phyloP scores from a whole-genome alignment of 2,329 filamentous ascomycete species.

The Sporothrix luriei region DNA sequence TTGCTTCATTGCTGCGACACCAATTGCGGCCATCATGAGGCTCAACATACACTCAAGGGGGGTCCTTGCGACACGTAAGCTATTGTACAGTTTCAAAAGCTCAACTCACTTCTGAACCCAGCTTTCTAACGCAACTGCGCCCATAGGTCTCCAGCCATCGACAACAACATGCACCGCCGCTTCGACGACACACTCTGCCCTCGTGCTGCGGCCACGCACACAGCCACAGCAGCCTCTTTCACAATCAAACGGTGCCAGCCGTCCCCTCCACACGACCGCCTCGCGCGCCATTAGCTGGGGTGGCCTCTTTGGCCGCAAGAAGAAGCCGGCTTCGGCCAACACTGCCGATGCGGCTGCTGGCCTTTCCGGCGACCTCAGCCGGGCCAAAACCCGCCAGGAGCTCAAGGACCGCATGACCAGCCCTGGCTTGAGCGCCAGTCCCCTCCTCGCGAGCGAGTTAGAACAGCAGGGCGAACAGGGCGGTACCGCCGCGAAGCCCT shows the following conservation, averaged over 20 bases:
- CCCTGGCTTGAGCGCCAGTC: conserved; percentile 53
- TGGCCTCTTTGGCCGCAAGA: conserved; percentile 38
- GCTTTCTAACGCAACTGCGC: conserved; percentile 1
- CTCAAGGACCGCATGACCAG: conserved; percentile 51
- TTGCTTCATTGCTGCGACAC: conserved; percentile 17
- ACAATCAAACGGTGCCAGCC: not conserved
- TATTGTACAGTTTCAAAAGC: not conserved
- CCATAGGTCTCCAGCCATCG: conserved; percentile 26
- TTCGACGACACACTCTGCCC: conserved; percentile 19
- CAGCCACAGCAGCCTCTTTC: not conserved
- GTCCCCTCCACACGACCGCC: conserved; percentile 33
- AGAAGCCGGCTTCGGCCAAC: conserved; percentile 33
- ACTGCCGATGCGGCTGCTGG: conserved; percentile 30
- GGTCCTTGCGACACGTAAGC: conserved; percentile 62
- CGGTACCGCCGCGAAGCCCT: not conserved
- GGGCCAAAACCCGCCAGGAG: conserved; percentile 44
- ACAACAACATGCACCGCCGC: conserved; percentile 23
- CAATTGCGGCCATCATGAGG: conserved; percentile 57
- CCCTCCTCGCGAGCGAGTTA: conserved; percentile 65
- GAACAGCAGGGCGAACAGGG: conserved; percentile 48
- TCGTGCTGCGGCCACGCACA: conserved; percentile 24
- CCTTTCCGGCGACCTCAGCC: conserved; percentile 38
- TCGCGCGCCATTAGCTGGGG: conserved; percentile 33
- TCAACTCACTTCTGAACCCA: not conserved
- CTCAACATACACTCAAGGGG: conserved; percentile 64